Conservation (phyloP, 2,329 filamentous ascomycete genomes). For the Fusarium agapanthi region DNA sequence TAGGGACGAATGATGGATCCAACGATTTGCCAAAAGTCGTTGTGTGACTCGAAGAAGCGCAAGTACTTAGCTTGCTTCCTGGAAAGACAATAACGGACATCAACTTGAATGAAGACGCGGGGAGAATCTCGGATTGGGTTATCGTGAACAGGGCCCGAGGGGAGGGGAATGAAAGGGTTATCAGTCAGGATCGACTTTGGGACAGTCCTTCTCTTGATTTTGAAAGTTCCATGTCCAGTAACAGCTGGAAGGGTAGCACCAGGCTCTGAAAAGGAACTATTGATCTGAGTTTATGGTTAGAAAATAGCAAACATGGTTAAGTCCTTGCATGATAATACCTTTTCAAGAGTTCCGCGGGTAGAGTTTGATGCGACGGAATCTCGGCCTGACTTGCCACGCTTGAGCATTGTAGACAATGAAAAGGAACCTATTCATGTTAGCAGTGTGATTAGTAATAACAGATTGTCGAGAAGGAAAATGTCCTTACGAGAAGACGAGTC, state of each 20-base stretch:
- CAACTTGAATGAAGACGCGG: conserved; percentile 69
- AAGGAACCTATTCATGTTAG: conserved; percentile 7
- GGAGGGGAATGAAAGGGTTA: background rate
- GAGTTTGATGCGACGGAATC: background rate
- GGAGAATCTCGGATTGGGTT: background rate
- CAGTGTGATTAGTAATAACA: background rate
- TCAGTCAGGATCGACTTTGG: background rate
- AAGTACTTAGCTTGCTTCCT: conserved; percentile 64
- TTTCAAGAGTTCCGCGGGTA: background rate
- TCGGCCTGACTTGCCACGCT: background rate
- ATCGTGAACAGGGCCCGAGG: conserved; percentile 41
- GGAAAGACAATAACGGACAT: conserved; percentile 65
- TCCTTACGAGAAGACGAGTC: conserved; percentile 4
- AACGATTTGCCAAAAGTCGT: conserved; percentile 74
- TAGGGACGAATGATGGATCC: conserved; percentile 70
- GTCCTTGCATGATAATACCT: background rate
- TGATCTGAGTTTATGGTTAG: background rate
- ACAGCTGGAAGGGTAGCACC: background rate
- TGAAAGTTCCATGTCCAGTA: background rate
- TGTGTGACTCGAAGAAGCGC: conserved; percentile 74
- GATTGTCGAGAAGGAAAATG: background rate
- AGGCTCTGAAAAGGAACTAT: background rate
- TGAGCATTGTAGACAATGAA: background rate
- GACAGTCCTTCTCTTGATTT: background rate
- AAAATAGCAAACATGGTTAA: too few relatives aligned